Evolutionary conservation across 2,329 filamentous ascomycete species (phyloP).

Genomic region (Penicillium rolfsii): DNA sequence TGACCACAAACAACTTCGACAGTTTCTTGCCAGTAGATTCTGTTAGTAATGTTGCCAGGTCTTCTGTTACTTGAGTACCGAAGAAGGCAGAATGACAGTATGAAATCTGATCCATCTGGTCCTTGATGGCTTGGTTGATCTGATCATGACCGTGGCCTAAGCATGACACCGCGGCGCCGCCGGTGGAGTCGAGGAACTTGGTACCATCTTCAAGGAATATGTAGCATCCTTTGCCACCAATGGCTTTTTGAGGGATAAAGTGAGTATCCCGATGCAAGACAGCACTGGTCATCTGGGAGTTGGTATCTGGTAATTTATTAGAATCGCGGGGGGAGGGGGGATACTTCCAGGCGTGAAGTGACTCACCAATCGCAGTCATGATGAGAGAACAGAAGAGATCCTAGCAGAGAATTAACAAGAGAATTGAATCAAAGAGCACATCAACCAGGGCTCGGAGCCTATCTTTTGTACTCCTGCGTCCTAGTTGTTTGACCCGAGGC

Average conservation of each 20-base stretch:
- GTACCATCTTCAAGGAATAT: constrained; percentile 60
- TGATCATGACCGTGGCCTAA: constrained; percentile 68
- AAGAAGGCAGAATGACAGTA: constrained; percentile 66
- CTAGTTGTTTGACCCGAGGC: constrained; percentile 18
- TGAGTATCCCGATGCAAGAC: constrained; percentile 59
- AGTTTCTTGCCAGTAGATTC: constrained; percentile 57
- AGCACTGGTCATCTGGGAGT: constrained; percentile 28
- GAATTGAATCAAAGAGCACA: background rate
- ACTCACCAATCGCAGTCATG: background rate
- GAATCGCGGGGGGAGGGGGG: background rate
- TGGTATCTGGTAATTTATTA: constrained; percentile 1
- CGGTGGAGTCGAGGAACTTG: constrained; percentile 70
- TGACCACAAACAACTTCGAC: constrained; percentile 59
- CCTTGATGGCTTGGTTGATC: constrained; percentile 62
- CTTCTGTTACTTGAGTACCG: constrained; percentile 56
- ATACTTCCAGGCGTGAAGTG: background rate
- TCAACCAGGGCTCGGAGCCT: background rate
- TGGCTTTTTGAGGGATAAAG: constrained; percentile 51
- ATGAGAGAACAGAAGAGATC: background rate
- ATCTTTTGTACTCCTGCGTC: background rate
- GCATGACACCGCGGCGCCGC: constrained; percentile 72
- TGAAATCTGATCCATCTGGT: constrained; percentile 62
- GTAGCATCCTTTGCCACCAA: constrained; percentile 55
- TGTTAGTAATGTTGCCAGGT: constrained; percentile 55
- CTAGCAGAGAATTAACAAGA: background rate